A percentile compares a stretch with the other conserved stretches of the same genome.
These are phyloP conservation scores for Leccinum boreale DNA, from an alignment of 768 basidiomycete species.

Conservation along the genomic window DNA sequence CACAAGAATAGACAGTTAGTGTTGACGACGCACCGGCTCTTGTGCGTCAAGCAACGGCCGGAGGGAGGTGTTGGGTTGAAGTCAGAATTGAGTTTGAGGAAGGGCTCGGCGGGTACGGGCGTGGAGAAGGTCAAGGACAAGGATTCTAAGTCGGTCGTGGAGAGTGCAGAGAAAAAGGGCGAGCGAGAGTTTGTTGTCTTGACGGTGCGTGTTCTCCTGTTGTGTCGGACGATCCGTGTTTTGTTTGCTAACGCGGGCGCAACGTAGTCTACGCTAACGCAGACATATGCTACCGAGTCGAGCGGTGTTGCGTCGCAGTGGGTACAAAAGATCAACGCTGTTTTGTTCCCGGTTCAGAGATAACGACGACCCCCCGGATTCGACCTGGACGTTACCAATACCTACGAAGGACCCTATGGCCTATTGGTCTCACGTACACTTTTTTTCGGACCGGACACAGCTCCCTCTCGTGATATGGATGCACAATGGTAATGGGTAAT, in stretches of 20 bases:
- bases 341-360: background rate
- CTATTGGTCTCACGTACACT: background rate
- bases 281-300: slow-evolving; percentile 41
- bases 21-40: slow-evolving; percentile 52
- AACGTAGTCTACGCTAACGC: slow-evolving; percentile 44
- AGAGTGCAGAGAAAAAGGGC: slow-evolving; percentile 48
- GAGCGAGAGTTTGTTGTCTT: slow-evolving; percentile 59
- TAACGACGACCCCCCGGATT: background rate
- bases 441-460: background rate
- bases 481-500: background rate
- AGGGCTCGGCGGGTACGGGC: slow-evolving; percentile 2
- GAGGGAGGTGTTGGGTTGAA: slow-evolving; percentile 42
- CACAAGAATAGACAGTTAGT: slow-evolving; percentile 53
- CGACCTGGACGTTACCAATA: background rate
- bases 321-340: slow-evolving; percentile 39
- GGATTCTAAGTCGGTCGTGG: slow-evolving; percentile 43
- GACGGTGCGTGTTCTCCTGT: slow-evolving; percentile 42
- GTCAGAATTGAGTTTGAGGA: slow-evolving; percentile 46
- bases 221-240: background rate
- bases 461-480: background rate
- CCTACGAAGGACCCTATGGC: background rate
- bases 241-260: background rate
- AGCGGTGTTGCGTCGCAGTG: slow-evolving; percentile 33
- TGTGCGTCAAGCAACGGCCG: slow-evolving; percentile 53
- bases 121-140: slow-evolving; percentile 31